Conservation (phyloP, 164 flowering plant genomes). For the Annona squamosa region DNA sequence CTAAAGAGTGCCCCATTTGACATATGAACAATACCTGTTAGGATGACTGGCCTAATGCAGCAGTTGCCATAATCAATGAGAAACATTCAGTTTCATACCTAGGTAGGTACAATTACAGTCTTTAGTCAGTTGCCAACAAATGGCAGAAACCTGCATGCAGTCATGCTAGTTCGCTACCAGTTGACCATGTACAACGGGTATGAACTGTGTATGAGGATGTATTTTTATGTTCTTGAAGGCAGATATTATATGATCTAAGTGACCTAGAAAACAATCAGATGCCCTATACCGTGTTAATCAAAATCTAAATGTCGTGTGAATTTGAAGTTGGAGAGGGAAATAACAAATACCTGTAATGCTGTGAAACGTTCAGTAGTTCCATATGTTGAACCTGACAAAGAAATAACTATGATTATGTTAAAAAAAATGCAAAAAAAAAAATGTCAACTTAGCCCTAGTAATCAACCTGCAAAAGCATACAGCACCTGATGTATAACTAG, state of each 20-base stretch:
- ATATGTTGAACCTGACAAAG: conserved; percentile 11
- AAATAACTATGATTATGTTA: neutral
- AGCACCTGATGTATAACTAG: conserved; percentile 17
- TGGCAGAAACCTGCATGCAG: neutral
- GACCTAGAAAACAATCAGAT: neutral
- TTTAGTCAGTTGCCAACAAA: neutral
- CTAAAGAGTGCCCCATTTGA: neutral
- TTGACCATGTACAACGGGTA: neutral
- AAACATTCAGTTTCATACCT: neutral
- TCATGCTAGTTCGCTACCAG: neutral
- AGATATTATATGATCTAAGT: neutral
- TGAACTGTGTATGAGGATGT: neutral
- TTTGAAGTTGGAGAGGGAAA: neutral
- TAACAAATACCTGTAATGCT: conserved; percentile 11
- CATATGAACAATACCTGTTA: neutral
- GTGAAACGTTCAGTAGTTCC: conserved; percentile 7
- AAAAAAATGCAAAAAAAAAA: neutral
- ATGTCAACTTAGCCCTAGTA: neutral
- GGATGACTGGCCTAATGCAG: neutral
- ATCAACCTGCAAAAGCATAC: neutral
- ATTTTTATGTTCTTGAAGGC: neutral
- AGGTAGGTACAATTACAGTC: neutral
- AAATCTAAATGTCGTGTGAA: neutral
- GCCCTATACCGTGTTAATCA: neutral
- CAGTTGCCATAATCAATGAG: neutral